Percentiles rank a stretch among this genome's conserved stretches.
These are phyloP conservation scores for Trypanosoma theileri DNA, from an alignment of 208 protist genomes.

Conservation along the genomic window DNA sequence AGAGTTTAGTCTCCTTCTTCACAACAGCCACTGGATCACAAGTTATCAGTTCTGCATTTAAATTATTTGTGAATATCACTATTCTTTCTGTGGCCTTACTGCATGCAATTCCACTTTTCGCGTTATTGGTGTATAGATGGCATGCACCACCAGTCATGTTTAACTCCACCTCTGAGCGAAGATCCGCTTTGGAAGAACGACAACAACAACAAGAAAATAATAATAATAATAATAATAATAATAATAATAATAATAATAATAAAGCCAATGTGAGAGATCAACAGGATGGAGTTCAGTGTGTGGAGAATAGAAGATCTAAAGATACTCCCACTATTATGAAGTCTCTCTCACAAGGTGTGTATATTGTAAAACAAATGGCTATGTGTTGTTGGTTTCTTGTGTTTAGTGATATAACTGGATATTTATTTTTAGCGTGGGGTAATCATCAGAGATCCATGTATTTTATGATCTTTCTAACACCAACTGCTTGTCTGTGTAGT, in stretches of 20 bases:
- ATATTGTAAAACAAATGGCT: slow-evolving; percentile 57
- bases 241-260: slow-evolving; percentile 5
- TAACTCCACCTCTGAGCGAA: slow-evolving; percentile 7
- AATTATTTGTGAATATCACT: slow-evolving; percentile 38
- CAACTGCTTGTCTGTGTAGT: slow-evolving; percentile 17
- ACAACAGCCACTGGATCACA: background rate
- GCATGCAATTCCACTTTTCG: slow-evolving; percentile 28
- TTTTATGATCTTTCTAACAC: slow-evolving; percentile 4
- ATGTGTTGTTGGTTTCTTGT: slow-evolving; percentile 33
- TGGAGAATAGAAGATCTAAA: background rate
- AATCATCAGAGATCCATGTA: background rate
- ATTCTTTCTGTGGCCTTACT: slow-evolving; percentile 23
- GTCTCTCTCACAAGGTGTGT: slow-evolving; percentile 53
- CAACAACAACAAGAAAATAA: slow-evolving; percentile 4
- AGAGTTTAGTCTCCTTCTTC: background rate
- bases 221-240: background rate
- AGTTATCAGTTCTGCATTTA: slow-evolving; percentile 25
- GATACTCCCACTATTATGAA: slow-evolving; percentile 26
- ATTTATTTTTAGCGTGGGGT: slow-evolving; percentile 20
- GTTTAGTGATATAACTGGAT: background rate
- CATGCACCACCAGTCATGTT: slow-evolving; percentile 39
- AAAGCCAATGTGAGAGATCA: background rate
- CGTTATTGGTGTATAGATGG: slow-evolving; percentile 38
- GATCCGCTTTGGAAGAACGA: slow-evolving; percentile 9
- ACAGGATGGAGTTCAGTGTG: background rate